phyloP scores from a whole-genome alignment of 1,139 yeast genomes.

The Candida mesenterica region DNA sequence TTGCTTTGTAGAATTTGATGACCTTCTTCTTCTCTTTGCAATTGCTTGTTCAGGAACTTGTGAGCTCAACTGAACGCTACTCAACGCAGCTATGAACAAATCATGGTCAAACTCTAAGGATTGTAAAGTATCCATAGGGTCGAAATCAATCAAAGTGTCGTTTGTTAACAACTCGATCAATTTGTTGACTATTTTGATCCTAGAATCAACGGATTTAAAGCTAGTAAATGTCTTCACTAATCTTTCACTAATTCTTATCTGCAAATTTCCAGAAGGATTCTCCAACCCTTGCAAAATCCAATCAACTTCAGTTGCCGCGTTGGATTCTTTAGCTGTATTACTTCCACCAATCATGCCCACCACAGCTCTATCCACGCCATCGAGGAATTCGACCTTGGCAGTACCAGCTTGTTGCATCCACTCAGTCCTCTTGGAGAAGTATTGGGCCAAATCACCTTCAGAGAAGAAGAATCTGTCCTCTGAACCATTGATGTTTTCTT shows the following conservation, averaged over 20 bases:
- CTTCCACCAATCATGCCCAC: constrained; percentile 53
- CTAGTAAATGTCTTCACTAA: constrained; percentile 53
- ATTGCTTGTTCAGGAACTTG: constrained; percentile 48
- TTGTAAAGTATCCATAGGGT: constrained; percentile 54
- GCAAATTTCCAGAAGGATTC: constrained; percentile 40
- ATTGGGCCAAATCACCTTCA: constrained; percentile 30
- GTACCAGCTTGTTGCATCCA: constrained; percentile 46
- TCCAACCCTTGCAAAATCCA: constrained; percentile 58
- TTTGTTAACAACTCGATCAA: constrained; percentile 56
- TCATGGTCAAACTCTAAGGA: constrained; percentile 44
- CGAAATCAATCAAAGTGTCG: constrained; percentile 43
- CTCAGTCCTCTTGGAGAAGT: constrained; percentile 33
- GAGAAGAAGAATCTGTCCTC: constrained; percentile 34
- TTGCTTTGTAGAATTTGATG: constrained; percentile 71
- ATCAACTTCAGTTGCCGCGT: constrained; percentile 49
- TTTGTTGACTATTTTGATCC: constrained; percentile 54
- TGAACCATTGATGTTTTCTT: constrained; percentile 21
- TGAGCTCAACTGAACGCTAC: constrained; percentile 46
- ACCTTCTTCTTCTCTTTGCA: constrained; percentile 75
- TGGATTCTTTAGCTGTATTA: constrained; percentile 44
- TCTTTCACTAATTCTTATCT: constrained; percentile 54
- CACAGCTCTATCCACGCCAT: constrained; percentile 53
- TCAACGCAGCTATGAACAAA: constrained; percentile 48
- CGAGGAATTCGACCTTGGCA: constrained; percentile 48
- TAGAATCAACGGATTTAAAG: constrained; percentile 54